Evolutionary conservation across 176 grass and related monocot genomes (phyloP).

Genomic region (Triticum dicoccoides): DNA sequence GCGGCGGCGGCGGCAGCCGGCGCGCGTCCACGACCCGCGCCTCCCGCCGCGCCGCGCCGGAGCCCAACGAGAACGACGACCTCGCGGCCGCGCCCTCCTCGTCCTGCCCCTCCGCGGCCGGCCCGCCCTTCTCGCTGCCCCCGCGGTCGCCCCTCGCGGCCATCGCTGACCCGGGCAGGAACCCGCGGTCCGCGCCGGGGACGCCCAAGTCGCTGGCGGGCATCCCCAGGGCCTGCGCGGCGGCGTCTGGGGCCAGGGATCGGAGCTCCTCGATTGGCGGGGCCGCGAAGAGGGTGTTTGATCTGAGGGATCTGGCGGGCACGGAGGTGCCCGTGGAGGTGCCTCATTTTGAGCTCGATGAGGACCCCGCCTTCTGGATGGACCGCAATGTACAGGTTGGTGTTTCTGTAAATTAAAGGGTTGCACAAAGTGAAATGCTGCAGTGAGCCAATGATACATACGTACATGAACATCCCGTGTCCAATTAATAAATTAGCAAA

Average conservation of each 20-base stretch:
- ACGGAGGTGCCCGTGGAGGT: slow-evolving; percentile 49
- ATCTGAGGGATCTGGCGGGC: slow-evolving; percentile 35
- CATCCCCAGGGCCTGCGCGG: slow-evolving; percentile 39
- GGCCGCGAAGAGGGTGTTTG: slow-evolving; percentile 38
- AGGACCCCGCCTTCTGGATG: slow-evolving; percentile 88
- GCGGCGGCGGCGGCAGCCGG: slow-evolving; percentile 9
- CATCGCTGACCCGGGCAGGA: slow-evolving; percentile 58
- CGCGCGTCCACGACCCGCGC: slow-evolving; percentile 27
- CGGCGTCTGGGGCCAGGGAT: slow-evolving; percentile 42
- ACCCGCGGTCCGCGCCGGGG: slow-evolving; percentile 58
- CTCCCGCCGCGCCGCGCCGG: slow-evolving; percentile 15
- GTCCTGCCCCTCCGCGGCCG: not conserved
- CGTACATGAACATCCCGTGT: not conserved
- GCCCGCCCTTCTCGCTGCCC: slow-evolving; percentile 24
- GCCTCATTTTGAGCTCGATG: slow-evolving; percentile 78
- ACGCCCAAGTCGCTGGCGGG: slow-evolving; percentile 57
- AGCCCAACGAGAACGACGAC: slow-evolving; percentile 70
- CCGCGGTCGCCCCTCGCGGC: slow-evolving; percentile 74
- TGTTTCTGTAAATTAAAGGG: not conserved
- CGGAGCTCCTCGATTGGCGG: slow-evolving; percentile 43
- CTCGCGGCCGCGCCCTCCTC: slow-evolving; percentile 22
- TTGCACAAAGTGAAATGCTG: not conserved
- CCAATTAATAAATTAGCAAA: not conserved
- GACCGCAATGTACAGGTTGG: slow-evolving; percentile 91
- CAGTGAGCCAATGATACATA: not conserved